A percentile compares a stretch with the other conserved stretches of the same genome.
Conservation (phyloP, 306 rosid genomes). For the Elaeagnus macrophylla region DNA sequence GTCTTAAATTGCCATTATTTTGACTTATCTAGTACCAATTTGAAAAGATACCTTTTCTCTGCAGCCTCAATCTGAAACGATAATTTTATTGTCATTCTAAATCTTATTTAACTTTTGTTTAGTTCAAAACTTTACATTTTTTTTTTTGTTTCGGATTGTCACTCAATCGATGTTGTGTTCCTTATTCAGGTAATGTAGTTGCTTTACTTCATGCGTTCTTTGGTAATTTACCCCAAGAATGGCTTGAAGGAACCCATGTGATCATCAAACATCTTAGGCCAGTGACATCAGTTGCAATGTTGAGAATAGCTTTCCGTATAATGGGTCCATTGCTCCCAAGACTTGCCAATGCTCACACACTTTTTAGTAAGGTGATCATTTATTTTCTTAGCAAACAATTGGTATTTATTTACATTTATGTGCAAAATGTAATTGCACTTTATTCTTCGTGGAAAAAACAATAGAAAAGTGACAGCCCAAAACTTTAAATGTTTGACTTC, state of each 20-base stretch:
- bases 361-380: conserved; percentile 67
- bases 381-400: conserved; percentile 3
- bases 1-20: too few species aligned
- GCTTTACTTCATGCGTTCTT: conserved; percentile 93
- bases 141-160: conserved; percentile 4
- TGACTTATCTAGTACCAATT: too few species aligned
- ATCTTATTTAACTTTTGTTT: background rate
- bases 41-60: too few species aligned
- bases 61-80: background rate
- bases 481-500: background rate
- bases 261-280: conserved; percentile 83
- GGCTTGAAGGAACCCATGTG: conserved; percentile 77
- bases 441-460: too few species aligned
- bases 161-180: conserved; percentile 12
- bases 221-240: conserved; percentile 92
- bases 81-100: background rate
- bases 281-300: conserved; percentile 83
- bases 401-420: too few species aligned
- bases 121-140: background rate
- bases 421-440: too few species aligned
- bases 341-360: conserved; percentile 83
- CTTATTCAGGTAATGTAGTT: conserved; percentile 66
- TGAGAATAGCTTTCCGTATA: conserved; percentile 91
- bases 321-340: conserved; percentile 94
- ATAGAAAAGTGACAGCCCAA: too few species aligned